A percentile compares a stretch with the other conserved stretches of the same genome.
Evolutionary conservation across 2,329 filamentous ascomycete genomes (phyloP).

Genomic region (Hymenoscyphus fructigenus): DNA sequence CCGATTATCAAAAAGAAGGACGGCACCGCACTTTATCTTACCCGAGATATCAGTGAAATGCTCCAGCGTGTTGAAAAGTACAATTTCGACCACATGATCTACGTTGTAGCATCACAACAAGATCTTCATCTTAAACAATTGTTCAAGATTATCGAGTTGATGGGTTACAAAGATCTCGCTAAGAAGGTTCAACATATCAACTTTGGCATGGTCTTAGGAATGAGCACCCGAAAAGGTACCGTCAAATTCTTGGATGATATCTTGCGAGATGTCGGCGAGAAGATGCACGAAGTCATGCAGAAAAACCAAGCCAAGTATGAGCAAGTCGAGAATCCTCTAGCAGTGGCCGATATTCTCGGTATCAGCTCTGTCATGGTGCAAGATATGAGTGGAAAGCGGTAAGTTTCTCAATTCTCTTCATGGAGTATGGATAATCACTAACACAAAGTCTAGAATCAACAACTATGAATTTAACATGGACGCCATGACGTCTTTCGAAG

Average conservation of each 20-base stretch:
- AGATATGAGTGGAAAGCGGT: slow-evolving; percentile 95
- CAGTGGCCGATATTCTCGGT: slow-evolving; percentile 82
- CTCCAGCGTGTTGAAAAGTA: slow-evolving; percentile 63
- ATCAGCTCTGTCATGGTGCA: slow-evolving; percentile 97
- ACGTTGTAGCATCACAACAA: slow-evolving; percentile 71
- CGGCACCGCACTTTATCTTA: slow-evolving; percentile 75
- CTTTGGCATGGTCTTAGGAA: slow-evolving; percentile 70
- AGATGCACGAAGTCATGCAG: slow-evolving; percentile 98
- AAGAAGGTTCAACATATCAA: slow-evolving; percentile 71
- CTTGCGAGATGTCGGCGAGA: slow-evolving; percentile 76
- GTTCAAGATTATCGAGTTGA: slow-evolving; percentile 73
- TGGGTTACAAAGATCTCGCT: slow-evolving; percentile 67
- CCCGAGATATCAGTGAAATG: slow-evolving; percentile 74
- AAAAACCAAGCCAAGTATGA: slow-evolving; percentile 88
- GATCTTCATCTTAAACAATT: slow-evolving; percentile 72
- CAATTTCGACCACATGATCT: slow-evolving; percentile 77
- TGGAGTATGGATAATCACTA: neutral
- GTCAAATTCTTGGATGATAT: slow-evolving; percentile 74
- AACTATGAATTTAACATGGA: slow-evolving; percentile 76
- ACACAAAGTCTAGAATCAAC: slow-evolving; percentile 49
- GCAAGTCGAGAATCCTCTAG: slow-evolving; percentile 80
- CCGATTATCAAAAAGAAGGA: slow-evolving; percentile 71
- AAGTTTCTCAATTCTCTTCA: slow-evolving; percentile 31
- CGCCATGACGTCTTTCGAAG: slow-evolving; percentile 80
- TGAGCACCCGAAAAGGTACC: slow-evolving; percentile 70